These are phyloP conservation scores for Ambrosia trifida DNA, from an alignment of 129 eudicot species.

Conservation along the genomic window DNA sequence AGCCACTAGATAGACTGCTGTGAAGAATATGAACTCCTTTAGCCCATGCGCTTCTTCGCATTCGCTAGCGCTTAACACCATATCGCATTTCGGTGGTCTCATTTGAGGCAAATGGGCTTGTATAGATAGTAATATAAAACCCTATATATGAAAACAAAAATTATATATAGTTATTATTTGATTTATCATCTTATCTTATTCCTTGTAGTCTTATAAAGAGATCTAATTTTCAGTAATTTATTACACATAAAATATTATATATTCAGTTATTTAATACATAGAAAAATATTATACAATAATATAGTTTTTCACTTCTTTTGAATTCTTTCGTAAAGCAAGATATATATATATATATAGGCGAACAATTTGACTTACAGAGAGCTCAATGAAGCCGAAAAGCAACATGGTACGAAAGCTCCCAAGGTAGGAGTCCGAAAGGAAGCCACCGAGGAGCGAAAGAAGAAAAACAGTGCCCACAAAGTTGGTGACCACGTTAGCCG, in stretches of 20 bases:
- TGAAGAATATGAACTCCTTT: slow-evolving; percentile 57
- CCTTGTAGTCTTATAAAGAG: no score
- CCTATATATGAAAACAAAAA: slow-evolving; percentile 43
- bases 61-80: slow-evolving; percentile 23
- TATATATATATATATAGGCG: no score
- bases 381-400: slow-evolving; percentile 72
- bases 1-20: slow-evolving; percentile 85
- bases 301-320: no score
- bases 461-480: slow-evolving; percentile 79
- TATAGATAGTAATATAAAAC: slow-evolving; percentile 76
- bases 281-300: no score
- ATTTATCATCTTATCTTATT: no score
- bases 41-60: slow-evolving; percentile 75
- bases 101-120: slow-evolving; percentile 86
- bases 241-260: no score
- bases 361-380: slow-evolving; percentile 41
- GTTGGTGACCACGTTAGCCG: slow-evolving; percentile 78
- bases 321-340: background rate
- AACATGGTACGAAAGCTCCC: slow-evolving; percentile 81
- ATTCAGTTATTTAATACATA: no score
- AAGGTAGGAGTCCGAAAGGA: slow-evolving; percentile 77
- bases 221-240: no score
- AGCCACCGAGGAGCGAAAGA: slow-evolving; percentile 80
- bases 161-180: no score
- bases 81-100: slow-evolving; percentile 76